These are phyloP conservation scores for Lactarius akahatsu DNA, from an alignment of 768 basidiomycete species.

Conservation along the genomic window DNA sequence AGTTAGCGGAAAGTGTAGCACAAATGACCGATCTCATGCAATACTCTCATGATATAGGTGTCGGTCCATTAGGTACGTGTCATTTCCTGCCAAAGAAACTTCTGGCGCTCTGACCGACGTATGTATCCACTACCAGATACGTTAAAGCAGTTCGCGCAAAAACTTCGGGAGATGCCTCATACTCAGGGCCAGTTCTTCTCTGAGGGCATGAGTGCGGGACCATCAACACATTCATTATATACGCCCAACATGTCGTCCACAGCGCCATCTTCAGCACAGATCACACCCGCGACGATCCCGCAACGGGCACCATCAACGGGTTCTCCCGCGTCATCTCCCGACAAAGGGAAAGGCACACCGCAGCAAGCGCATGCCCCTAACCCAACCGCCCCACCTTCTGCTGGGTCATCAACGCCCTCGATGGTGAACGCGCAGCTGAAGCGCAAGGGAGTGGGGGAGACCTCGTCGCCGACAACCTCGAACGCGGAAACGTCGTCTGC, in stretches of 20 bases:
- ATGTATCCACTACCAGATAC: conserved; percentile 39
- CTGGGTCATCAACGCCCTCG: conserved; percentile 33
- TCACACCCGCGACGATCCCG: conserved; percentile 44
- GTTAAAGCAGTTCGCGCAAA: conserved; percentile 42
- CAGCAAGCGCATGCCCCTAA: conserved; percentile 30
- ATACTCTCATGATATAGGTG: conserved; percentile 51
- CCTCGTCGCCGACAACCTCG: conserved; percentile 52
- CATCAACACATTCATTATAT: conserved; percentile 26
- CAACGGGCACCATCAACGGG: conserved; percentile 26
- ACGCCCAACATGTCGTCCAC: conserved; percentile 24
- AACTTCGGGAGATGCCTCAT: conserved; percentile 37
- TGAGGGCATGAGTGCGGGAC: conserved; percentile 26
- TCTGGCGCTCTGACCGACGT: conserved; percentile 5
- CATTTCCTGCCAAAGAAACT: conserved; percentile 27
- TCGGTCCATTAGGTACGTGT: conserved; percentile 68
- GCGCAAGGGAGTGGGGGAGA: conserved; percentile 38
- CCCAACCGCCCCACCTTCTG: conserved; percentile 17
- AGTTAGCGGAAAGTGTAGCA: conserved; percentile 80
- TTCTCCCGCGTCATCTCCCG: conserved; percentile 22
- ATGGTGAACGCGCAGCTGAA: conserved; percentile 36
- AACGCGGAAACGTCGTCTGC: conserved; percentile 45
- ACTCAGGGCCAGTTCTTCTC: conserved; percentile 14
- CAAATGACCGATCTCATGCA: conserved; percentile 77
- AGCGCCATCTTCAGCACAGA: conserved; percentile 22
- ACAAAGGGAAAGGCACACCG: conserved; percentile 28